Percentiles rank a stretch among this genome's conserved stretches.
Conservation (phyloP, 164 flowering plant species). For the Chimonanthus salicifolius region DNA sequence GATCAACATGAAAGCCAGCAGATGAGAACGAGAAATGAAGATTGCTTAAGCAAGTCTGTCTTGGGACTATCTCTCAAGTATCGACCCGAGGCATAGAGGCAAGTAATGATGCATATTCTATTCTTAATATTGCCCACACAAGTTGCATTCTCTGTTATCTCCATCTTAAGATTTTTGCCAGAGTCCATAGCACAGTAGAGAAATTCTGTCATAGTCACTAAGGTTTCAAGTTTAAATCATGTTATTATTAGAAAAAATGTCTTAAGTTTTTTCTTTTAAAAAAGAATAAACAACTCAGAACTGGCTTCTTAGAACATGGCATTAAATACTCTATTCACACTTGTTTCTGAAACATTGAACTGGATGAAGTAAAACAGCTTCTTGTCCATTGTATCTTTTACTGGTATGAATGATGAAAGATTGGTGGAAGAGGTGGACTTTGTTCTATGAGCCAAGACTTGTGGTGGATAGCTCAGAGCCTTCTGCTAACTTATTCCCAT, state of each 20-base stretch:
- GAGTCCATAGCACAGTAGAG: too few species aligned
- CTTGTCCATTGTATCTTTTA: neutral
- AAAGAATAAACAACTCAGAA: too few species aligned
- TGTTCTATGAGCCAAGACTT: neutral
- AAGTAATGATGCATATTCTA: neutral
- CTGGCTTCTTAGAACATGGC: neutral
- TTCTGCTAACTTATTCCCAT: too few species aligned
- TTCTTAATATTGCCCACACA: neutral
- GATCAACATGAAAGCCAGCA: neutral
- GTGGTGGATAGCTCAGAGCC: neutral
- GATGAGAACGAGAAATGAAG: neutral
- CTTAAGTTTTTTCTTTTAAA: too few species aligned
- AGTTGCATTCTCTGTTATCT: neutral
- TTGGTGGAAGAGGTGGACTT: neutral
- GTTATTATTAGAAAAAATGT: too few species aligned
- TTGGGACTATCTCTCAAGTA: neutral
- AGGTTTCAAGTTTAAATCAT: too few species aligned
- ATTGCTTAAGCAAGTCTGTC: neutral
- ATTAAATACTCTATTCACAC: neutral
- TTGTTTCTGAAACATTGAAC: neutral
- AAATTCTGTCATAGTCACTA: too few species aligned
- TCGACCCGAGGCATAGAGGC: neutral
- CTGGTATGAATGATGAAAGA: too few species aligned
- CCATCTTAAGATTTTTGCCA: too few species aligned
- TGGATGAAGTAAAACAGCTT: neutral